Base-by-base conservation (phyloP, 768 basidiomycete species). In the Boletus reticulatus region DNA sequence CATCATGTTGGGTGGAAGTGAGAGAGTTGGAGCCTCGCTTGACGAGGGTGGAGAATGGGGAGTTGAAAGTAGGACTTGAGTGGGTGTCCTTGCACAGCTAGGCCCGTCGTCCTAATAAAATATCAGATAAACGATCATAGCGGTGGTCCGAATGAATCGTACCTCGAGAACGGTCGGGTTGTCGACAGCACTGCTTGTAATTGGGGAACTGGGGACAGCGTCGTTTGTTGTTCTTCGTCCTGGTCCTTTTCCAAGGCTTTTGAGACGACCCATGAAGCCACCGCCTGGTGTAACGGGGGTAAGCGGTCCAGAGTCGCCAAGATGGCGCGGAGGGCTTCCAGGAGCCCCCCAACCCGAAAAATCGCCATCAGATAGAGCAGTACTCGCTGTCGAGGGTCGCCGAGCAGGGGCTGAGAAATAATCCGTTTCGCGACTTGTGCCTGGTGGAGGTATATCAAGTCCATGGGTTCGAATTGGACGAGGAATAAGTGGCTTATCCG, bases 231-330 rank as follows among this genome's bases (percentile, higher is more conserved):
- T 32, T 43, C 48, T 73, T 61, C 75, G 71, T 59, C 74, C 76
- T 46, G 78, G 70, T 49, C 75, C 80, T 70, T 87, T 89, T 10
- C 87, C 88, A 58, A 94, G 82, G 50, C 75, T 85, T 69, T 86
- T 90, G 55, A 94, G 71, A 58, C 88, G 81, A 1, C 92, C 89
- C 81, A 95, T 94, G 51, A 94, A 71, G 2, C 88, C 81, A 24
- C 76, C 64, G 16, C 66, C 61, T 22, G 87, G 83, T 4, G 81
- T 83, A 51, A 63, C 75, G 0, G 83, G 80, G 3, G 78, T 80
- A 27, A 75, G 69, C 7, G 75, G 69, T 13, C 77, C 76, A 36
- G 69, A 19, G 36, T 67, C 74, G 59, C 56, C 55, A 42, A 36
- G 58, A 43, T 59, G 53, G 48, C 66, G 67, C 8, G 66, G 71